Conservation (phyloP, 768 basidiomycete genomes). For the Lentinus brumalis region DNA sequence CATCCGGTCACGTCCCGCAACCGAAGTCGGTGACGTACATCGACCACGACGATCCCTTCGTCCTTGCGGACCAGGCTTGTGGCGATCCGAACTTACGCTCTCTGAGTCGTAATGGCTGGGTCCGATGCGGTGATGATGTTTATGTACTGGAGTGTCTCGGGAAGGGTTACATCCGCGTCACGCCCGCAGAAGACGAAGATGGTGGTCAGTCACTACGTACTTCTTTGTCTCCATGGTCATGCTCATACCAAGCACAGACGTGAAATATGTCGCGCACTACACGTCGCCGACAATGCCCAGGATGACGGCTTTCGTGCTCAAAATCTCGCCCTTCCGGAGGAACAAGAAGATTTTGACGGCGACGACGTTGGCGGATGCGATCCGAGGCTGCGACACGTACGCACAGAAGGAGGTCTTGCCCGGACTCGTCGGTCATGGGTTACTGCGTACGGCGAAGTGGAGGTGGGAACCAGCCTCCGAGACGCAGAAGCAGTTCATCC, state of each 20-base stretch:
- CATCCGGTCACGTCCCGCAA: conserved; percentile 40
- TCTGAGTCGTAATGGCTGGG: conserved; percentile 72
- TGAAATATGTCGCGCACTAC: conserved; percentile 52
- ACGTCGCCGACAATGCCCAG: conserved; percentile 52
- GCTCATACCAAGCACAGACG: conserved; percentile 23
- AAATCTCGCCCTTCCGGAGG: conserved; percentile 55
- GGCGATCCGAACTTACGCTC: conserved; percentile 54
- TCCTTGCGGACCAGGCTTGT: conserved; percentile 49
- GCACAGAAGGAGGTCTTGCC: conserved; percentile 55
- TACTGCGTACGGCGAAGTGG: conserved; percentile 70
- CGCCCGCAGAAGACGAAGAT: conserved; percentile 39
- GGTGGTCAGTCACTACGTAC: conserved; percentile 31
- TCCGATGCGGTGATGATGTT: conserved; percentile 69
- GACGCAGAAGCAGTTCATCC: conserved; percentile 57
- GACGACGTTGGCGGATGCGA: conserved; percentile 54
- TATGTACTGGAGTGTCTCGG: conserved; percentile 79
- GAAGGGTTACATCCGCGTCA: conserved; percentile 67
- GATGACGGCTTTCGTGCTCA: conserved; percentile 44
- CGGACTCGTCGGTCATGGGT: conserved; percentile 52
- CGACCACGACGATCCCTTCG: conserved; percentile 78
- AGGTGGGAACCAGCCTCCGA: conserved; percentile 61
- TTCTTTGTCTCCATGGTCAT: background rate
- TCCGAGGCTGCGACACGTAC: conserved; percentile 73
- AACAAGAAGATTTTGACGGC: conserved; percentile 51
- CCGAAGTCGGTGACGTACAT: conserved; percentile 69